Base-by-base conservation (phyloP, 2,329 filamentous ascomycete species). In the Neonectria ditissima region DNA sequence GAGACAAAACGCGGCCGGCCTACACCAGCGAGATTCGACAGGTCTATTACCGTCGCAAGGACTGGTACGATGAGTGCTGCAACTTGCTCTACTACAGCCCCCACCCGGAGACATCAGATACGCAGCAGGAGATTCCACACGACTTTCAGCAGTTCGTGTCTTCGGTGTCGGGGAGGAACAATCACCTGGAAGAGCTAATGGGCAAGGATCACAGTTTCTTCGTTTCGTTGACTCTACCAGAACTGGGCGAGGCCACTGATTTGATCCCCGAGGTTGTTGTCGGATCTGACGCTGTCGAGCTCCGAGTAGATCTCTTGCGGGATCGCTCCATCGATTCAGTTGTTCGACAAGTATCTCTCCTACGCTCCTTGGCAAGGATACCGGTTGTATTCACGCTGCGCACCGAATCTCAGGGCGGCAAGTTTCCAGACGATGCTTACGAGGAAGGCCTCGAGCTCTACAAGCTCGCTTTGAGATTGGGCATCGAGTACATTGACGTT, bases 321-420 rank as follows among this genome's bases (percentile, higher is more conserved):
- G 92, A 97, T 73, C 87, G 89, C 5, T 84, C 88, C 4, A 80
- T 89, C 1, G 93, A 97, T 62, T 97, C 92, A 66, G 87, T 99
- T 34, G 88, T 89, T 50, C 88, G 91, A 26, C 94, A 99, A 74
- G 85, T 98, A 41, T 90, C 94, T 1, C 83, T 94, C 59, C 83
- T 99, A 26, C 89, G 95, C 55, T 89, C 89, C 16, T 83, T 84
- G 3, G 90, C 91, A 2, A 85, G 88, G 28, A 83, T 95, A 50
- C 96, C 96, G 1, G 85, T 99, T 45, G 93, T 99, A 68, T 99
- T 97, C 81, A 99, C 96, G 0, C 84, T 99, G 34, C 89, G 96
- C 43, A 97, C 94, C 5, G 84, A 87, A 69, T 89, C 90, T 22
- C 96, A 99, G 80, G 95, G 95, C 4, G 96, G 96, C 20, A 89